Conservation (phyloP, 805 yeast genomes). For the Wickerhamiella bombiphila region DNA sequence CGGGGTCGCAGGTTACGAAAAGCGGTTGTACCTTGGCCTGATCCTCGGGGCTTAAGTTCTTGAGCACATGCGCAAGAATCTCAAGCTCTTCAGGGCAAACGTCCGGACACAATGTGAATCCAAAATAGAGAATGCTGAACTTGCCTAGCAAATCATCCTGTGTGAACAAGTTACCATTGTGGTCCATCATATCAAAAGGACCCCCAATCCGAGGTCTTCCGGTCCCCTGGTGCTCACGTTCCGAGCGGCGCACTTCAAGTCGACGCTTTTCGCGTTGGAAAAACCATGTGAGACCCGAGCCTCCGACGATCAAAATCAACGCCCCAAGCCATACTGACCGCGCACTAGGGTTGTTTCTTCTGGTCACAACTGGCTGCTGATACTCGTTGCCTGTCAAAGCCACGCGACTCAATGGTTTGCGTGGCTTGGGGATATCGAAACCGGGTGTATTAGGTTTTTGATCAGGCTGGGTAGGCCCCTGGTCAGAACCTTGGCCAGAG, state of each 20-base stretch:
- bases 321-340: constrained; percentile 56
- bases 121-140: constrained; percentile 82
- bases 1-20: constrained; percentile 94
- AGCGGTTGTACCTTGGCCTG: constrained; percentile 49
- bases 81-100: constrained; percentile 97
- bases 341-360: constrained; percentile 31
- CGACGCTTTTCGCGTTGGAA: constrained; percentile 67
- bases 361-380: constrained; percentile 22
- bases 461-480: no score
- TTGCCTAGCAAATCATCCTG: constrained; percentile 60
- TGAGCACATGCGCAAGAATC: constrained; percentile 59
- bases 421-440: constrained; percentile 20
- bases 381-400: constrained; percentile 47
- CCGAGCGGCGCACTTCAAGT: constrained; percentile 57
- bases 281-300: constrained; percentile 55
- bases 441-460: constrained; percentile 6
- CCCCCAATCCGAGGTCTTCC: constrained; percentile 95
- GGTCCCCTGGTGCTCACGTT: constrained; percentile 70
- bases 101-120: constrained; percentile 96
- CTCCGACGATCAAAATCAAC: constrained; percentile 47
- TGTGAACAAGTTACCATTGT: constrained; percentile 59
- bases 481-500: no score
- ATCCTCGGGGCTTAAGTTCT: constrained; percentile 30
- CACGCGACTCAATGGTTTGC: constrained; percentile 64
- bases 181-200: constrained; percentile 59